phyloP scores from a whole-genome alignment of 495 filamentous ascomycete genomes.

The Pseudevernia furfuracea region DNA sequence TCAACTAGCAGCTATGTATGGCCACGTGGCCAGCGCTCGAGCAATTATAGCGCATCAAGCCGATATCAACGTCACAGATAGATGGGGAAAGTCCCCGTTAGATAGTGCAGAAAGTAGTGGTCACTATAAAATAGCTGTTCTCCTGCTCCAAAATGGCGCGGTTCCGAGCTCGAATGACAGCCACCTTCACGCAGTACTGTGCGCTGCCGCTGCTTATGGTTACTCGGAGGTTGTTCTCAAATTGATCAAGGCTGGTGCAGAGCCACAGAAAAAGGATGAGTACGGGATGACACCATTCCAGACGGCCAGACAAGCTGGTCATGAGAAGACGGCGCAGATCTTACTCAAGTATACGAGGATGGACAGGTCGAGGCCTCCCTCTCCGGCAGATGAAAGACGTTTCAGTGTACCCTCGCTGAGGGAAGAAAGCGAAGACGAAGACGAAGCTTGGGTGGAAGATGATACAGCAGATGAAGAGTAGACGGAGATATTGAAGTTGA shows the following conservation, averaged over 20 bases:
- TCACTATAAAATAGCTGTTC: conserved; percentile 4
- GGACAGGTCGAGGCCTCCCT: not conserved
- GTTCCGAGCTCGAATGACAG: conserved; percentile 4
- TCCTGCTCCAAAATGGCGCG: conserved; percentile 18
- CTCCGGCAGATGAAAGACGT: not conserved
- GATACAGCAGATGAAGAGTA: not conserved
- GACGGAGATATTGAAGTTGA: not conserved
- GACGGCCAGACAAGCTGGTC: conserved; percentile 10
- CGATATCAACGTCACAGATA: conserved; percentile 22
- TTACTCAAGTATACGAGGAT: not conserved
- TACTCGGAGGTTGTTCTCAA: conserved; percentile 11
- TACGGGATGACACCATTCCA: conserved; percentile 18
- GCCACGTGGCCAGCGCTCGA: not conserved
- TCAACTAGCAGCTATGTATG: conserved; percentile 1
- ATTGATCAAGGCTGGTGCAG: conserved; percentile 18
- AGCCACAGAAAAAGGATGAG: conserved; percentile 16
- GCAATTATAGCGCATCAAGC: conserved; percentile 5
- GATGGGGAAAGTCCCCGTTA: conserved; percentile 14
- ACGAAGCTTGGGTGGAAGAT: not conserved
- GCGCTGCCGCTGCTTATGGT: conserved; percentile 13
- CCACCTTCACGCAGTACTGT: conserved; percentile 10
- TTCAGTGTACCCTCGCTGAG: not conserved
- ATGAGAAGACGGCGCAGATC: conserved; percentile 13
- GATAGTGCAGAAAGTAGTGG: not conserved
- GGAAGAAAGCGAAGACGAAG: not conserved